Evolutionary conservation across 345 rosid species (phyloP), one percentile per base, ranked within the genome.

Genomic region (Populus nigra): DNA sequence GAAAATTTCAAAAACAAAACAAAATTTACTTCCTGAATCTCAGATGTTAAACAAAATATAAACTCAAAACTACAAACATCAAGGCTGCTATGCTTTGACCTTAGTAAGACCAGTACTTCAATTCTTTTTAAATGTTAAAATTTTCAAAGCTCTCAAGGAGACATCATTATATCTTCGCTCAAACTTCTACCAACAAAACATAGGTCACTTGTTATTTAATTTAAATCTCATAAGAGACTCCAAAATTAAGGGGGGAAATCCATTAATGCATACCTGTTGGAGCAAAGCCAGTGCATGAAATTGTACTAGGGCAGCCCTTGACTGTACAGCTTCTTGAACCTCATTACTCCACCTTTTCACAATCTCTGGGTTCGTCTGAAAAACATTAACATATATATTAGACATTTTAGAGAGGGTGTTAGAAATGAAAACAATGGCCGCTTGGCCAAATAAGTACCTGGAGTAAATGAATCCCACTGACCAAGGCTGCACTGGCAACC

Each of bases 311-410:
- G 98, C 97, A 76, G 97, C 92, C 85, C 96, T 92, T 53, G 99
- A 95, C 38, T 93, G 97, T 81, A 95, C 90, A 87, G 97, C 99
- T 89, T 95, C 99, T 84, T 93, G 98, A 79, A 96, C 96, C 87
- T 96, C 99, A 77, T 96, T 96, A 78, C 99, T 96, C 98, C 99
- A 93, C 80, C 99, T 88, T 84, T 93, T 96, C 69, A 96, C 99
- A 78, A 94, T 91, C 78, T 74, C 82, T 11, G 82, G 82, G 62
- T 79, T 79, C 13, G 82, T 74, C 82, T 79, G 73, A 13, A 25
- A 62, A 62, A 38, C 47, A n/a, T 31, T 43, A 61, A 68, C n/a
- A 53, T 67, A 76, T 5, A 72, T 65, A 49, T 69, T 35, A 69
- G 18, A 62, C 1, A 16, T 18, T 75, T 35, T 55, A 39, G 71